Evolutionary conservation across 106 monocot genomes (phyloP).

Genomic region (Allium fistulosum): DNA sequence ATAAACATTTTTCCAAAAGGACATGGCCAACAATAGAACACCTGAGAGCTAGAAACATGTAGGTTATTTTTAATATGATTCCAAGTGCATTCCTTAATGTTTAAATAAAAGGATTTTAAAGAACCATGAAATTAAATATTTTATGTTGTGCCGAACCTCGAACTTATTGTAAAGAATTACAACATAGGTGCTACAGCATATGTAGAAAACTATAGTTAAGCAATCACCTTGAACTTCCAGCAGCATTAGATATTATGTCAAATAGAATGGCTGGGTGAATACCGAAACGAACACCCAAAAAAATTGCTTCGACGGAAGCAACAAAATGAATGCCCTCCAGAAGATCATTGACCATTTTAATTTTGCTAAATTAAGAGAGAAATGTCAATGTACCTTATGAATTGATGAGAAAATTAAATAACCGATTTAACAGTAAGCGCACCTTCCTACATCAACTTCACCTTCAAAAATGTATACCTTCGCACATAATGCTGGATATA

Average conservation of each 20-base stretch:
- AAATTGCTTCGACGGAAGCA: slow-evolving; percentile 83
- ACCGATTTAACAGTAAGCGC: neutral
- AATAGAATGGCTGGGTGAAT: slow-evolving; percentile 86
- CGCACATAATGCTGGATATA: slow-evolving; percentile 48
- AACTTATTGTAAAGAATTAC: too few species aligned
- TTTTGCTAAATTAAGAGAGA: slow-evolving; percentile 51
- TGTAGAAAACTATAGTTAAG: neutral
- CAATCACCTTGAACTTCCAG: slow-evolving; percentile 89
- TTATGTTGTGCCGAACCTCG: too few species aligned
- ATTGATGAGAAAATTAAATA: neutral
- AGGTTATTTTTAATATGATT: too few species aligned
- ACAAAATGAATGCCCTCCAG: slow-evolving; percentile 84
- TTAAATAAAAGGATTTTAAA: too few species aligned
- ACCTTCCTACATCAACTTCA: slow-evolving; percentile 63
- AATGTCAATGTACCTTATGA: neutral
- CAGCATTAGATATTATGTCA: slow-evolving; percentile 96
- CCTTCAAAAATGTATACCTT: slow-evolving; percentile 46
- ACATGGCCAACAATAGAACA: too few species aligned
- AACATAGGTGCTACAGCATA: too few species aligned
- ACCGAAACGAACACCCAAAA: slow-evolving; percentile 74
- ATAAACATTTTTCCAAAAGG: too few species aligned
- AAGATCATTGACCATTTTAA: slow-evolving; percentile 68
- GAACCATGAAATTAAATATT: too few species aligned
- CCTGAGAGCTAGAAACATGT: too few species aligned
- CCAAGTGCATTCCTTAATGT: too few species aligned